Evolutionary conservation across 495 filamentous ascomycete genomes (phyloP).

Genomic region (Choiromyces venosus): DNA sequence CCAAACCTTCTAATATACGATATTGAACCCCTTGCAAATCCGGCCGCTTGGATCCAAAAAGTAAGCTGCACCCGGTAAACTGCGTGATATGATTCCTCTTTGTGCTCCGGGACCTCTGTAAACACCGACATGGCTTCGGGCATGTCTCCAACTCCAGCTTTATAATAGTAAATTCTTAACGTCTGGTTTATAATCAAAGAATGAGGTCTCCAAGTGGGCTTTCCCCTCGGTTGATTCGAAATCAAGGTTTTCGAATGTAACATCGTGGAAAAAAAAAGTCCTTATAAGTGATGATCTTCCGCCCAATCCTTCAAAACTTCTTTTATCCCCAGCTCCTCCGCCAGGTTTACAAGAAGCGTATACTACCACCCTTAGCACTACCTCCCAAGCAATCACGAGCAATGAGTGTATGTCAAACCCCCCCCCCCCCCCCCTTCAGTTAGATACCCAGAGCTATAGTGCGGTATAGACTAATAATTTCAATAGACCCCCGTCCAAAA

Average conservation of each 20-base stretch:
- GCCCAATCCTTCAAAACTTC: not conserved
- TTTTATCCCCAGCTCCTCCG: not conserved
- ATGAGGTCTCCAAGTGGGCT: not conserved
- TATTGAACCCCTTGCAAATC: not conserved
- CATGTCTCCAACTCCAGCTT: not conserved
- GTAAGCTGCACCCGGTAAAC: not conserved
- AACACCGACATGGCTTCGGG: not conserved
- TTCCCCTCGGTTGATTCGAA: not conserved
- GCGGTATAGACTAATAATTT: not conserved
- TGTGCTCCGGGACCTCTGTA: not conserved
- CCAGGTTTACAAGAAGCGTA: not conserved
- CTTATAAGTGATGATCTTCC: not conserved
- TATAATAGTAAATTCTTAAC: not conserved
- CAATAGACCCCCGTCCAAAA: conserved; percentile 4
- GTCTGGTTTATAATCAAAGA: not conserved
- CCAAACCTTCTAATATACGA: not conserved
- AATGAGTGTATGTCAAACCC: not conserved
- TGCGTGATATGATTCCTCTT: not conserved
- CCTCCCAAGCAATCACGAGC: not conserved
- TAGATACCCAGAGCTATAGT: not conserved
- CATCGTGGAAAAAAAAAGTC: not conserved
- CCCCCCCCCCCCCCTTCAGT: not conserved
- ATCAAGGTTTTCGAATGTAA: not conserved
- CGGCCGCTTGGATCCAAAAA: not conserved
- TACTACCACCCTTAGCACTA: not conserved